Base-by-base conservation (phyloP, 495 filamentous ascomycete species). In the Daldinia loculata region DNA sequence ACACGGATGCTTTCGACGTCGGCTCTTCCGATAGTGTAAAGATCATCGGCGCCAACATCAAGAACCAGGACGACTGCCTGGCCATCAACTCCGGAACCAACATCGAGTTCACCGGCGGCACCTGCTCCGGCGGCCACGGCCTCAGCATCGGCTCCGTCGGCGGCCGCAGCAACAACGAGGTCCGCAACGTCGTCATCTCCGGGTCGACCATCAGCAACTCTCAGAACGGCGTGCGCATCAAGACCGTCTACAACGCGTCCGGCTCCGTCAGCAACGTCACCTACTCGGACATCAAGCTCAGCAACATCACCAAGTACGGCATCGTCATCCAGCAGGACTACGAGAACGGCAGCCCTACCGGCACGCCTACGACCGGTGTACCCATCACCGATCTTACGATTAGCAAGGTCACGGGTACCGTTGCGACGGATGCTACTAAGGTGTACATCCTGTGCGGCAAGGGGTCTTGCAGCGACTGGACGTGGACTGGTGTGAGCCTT, bases 301-400 rank as follows among this genome's bases (percentile, higher is more conserved):
- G 81, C 56, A 77, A 79, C 26, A 90, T 90, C 74, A 78, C 82
- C 51, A 83, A 85, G 27, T 89, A 91, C 74, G 90, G 89, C 55
- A 86, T 92, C 55, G 81, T 89, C 65, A 87, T 92, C 51, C 79
- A 92, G 79, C 90, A 92, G 78, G 89, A 91, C 76, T 92, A 91
- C 71, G 77, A 87, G 80, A 89, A 89, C 66, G 89, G 88, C 38
- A 80, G 79, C 69, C 87, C 84, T 2, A 89, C 85, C 27, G 88
- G 88, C n/a, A 86, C 61, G 3, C 85, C 89, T 17, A 89, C 89
- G 3, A 84, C 72, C 45, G 88, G 89, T 22, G 84, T 91, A 27
- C 83, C 86, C 2, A 90, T 92, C 68, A 89, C 86, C 14, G 82
- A 80, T 34, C 69, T 91, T 9, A 88, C 83, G 12, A 61, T 91